These are phyloP conservation scores for Flaveria linearis DNA, from an alignment of 129 eudicot genomes.

Conservation along the genomic window DNA sequence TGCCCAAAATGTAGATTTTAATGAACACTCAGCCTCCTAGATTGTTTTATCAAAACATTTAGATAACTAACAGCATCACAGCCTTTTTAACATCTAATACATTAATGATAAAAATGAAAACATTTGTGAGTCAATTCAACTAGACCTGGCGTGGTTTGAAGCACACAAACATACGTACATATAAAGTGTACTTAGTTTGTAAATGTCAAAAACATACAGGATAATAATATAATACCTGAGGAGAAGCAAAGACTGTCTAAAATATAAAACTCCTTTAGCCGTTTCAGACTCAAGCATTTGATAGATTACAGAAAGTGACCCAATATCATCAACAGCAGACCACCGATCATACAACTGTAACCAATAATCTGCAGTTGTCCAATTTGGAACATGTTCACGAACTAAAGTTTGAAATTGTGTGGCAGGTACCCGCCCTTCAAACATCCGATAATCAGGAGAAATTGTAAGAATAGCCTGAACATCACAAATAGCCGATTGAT, in stretches of 20 bases:
- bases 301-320: constrained; percentile 93
- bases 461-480: constrained; percentile 91
- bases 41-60: background rate
- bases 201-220: constrained; percentile 9
- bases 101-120: too few relatives aligned
- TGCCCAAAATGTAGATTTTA: too few relatives aligned
- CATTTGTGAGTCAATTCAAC: too few relatives aligned
- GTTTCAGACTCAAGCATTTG: constrained; percentile 98
- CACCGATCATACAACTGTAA: constrained; percentile 85
- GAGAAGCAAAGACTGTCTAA: constrained; percentile 92
- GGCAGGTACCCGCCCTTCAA: constrained; percentile 89
- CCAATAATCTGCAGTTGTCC: constrained; percentile 99
- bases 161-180: background rate
- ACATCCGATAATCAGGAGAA: constrained; percentile 76
- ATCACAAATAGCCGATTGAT: constrained; percentile 80
- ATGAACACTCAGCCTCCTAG: too few relatives aligned
- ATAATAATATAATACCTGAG: constrained; percentile 51
- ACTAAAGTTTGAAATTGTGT: constrained; percentile 80
- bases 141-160: too few relatives aligned
- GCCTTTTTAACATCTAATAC: too few relatives aligned
- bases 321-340: constrained; percentile 96
- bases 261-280: constrained; percentile 88
- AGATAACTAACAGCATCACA: too few relatives aligned
- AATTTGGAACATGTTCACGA: constrained; percentile 83
- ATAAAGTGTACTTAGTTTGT: background rate